Conservation (phyloP, 441 rosid genomes). For the Omphalea diandra region DNA sequence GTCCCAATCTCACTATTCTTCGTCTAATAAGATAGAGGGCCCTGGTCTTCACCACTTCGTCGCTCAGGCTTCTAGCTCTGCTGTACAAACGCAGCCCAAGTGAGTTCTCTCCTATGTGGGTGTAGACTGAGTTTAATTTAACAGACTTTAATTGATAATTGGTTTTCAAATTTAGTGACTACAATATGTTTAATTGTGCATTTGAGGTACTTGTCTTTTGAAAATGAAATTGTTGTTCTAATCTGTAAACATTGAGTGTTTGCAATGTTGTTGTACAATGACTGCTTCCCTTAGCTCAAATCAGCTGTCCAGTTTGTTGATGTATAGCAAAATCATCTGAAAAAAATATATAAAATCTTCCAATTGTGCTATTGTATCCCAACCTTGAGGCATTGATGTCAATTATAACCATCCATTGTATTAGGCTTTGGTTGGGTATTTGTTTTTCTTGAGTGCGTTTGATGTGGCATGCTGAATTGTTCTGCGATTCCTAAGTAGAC, state of each 20-base stretch:
- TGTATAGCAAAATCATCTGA: no score
- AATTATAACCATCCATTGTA: neutral
- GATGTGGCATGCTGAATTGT: neutral
- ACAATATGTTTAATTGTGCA: no score
- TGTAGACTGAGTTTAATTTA: neutral
- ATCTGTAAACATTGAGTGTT: no score
- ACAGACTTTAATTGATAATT: neutral
- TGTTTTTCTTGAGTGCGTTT: neutral
- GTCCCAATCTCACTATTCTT: constrained; percentile 35
- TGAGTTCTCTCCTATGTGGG: constrained; percentile 34
- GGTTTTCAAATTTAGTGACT: neutral
- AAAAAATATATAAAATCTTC: no score
- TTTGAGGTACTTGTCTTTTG: no score
- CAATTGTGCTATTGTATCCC: neutral
- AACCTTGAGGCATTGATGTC: neutral
- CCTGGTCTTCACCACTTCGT: constrained; percentile 65
- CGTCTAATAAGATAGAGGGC: constrained; percentile 33
- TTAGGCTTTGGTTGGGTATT: neutral
- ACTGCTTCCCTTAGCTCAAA: neutral
- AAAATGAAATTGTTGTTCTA: no score
- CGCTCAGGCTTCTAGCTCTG: constrained; percentile 48
- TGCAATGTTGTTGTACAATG: no score
- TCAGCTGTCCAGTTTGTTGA: neutral
- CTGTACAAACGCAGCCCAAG: constrained; percentile 49
- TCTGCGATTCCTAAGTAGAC: neutral